These are phyloP conservation scores for Serendipita sp. DNA, from an alignment of 768 basidiomycete genomes.

Conservation along the genomic window DNA sequence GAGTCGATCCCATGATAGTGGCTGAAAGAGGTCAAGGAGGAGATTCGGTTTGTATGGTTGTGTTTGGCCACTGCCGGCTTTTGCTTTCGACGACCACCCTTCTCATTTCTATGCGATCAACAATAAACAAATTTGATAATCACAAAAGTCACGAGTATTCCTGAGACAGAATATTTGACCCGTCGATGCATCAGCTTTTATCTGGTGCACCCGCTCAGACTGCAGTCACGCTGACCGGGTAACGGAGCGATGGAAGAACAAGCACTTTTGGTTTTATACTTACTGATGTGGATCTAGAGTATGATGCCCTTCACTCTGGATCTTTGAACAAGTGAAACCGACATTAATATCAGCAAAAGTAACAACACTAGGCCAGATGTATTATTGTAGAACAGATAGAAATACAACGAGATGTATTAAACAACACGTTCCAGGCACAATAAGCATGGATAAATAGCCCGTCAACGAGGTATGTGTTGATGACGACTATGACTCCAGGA, in stretches of 20 bases:
- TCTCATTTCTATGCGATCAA: too few relatives aligned
- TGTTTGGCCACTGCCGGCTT: not conserved
- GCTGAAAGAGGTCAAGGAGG: not conserved
- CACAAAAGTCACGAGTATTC: not conserved
- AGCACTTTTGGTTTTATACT: not conserved
- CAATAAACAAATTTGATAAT: not conserved
- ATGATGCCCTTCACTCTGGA: too few relatives aligned
- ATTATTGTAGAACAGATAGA: not conserved
- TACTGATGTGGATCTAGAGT: too few relatives aligned
- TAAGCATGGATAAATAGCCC: constrained; percentile 5
- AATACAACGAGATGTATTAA: not conserved
- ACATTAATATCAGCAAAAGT: not conserved
- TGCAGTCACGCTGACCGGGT: not conserved
- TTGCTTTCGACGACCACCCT: not conserved
- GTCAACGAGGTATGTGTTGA: not conserved
- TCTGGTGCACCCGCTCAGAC: not conserved
- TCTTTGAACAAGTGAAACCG: not conserved
- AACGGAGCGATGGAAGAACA: constrained; percentile 3
- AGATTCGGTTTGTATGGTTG: not conserved
- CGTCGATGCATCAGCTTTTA: not conserved
- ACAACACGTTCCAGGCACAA: not conserved
- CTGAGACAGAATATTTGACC: not conserved
- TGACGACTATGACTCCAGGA: not conserved
- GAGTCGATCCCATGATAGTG: constrained; percentile 1
- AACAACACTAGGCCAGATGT: not conserved